These are phyloP conservation scores for Hemileccinum impolitum DNA, from an alignment of 768 basidiomycete genomes.

Conservation along the genomic window DNA sequence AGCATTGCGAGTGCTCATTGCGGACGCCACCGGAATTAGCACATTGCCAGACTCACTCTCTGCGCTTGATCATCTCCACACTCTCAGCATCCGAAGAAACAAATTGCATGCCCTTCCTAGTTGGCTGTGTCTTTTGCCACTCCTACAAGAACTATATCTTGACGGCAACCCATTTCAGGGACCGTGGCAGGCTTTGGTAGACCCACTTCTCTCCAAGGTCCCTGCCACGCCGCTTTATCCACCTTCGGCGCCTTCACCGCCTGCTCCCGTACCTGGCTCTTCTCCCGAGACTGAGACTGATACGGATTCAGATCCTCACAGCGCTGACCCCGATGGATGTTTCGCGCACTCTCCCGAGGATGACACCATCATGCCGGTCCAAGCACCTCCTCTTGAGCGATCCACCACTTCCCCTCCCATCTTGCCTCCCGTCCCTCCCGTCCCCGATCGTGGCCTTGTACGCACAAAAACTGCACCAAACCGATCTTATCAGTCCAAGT, in stretches of 20 bases:
- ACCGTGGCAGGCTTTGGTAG: conserved; percentile 87
- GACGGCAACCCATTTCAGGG: conserved; percentile 96
- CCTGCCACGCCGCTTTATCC: conserved; percentile 62
- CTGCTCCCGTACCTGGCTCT: conserved; percentile 45
- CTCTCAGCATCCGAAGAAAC: conserved; percentile 85
- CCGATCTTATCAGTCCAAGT: conserved; percentile 47
- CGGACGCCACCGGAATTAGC: conserved; percentile 83
- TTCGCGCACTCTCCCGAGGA: conserved; percentile 46
- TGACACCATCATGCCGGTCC: conserved; percentile 68
- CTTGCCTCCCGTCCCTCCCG: conserved; percentile 19
- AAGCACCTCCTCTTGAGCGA: conserved; percentile 51
- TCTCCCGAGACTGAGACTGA: conserved; percentile 47
- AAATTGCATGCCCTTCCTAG: conserved; percentile 85
- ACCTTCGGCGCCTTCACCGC: conserved; percentile 57
- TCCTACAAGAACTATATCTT: conserved; percentile 83
- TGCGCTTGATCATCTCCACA: conserved; percentile 78
- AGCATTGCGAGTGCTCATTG: conserved; percentile 82
- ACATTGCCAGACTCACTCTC: conserved; percentile 74
- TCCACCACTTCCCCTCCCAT: conserved; percentile 49
- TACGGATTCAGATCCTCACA: conserved; percentile 51
- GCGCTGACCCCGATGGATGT: conserved; percentile 33
- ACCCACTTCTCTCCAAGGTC: conserved; percentile 69
- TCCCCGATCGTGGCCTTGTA: conserved; percentile 45
- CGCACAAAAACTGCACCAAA: conserved; percentile 75
- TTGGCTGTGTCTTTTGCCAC: conserved; percentile 88